Percentiles rank a stretch among this genome's conserved stretches.
phyloP scores from a whole-genome alignment of 306 rosid genomes.

The Prunus fruticosa region DNA sequence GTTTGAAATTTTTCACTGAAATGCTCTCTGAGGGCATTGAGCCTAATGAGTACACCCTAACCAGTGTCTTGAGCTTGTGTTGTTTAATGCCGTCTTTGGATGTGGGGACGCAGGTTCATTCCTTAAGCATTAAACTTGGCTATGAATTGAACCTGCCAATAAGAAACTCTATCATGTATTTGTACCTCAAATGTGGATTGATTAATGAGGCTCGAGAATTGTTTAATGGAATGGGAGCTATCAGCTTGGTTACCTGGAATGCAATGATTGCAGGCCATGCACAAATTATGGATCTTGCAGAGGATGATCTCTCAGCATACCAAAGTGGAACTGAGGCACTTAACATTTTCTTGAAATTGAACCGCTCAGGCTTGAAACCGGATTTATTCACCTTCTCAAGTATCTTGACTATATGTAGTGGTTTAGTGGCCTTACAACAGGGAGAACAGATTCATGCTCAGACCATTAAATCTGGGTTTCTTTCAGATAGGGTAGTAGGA shows the following conservation, averaged over 20 bases:
- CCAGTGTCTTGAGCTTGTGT: slow-evolving; percentile 69
- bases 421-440: slow-evolving; percentile 64
- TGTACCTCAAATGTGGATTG: slow-evolving; percentile 73
- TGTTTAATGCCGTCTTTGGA: slow-evolving; percentile 47
- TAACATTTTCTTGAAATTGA: slow-evolving; percentile 48
- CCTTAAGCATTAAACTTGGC: slow-evolving; percentile 58
- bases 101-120: slow-evolving; percentile 67
- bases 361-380: slow-evolving; percentile 59
- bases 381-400: slow-evolving; percentile 83
- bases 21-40: slow-evolving; percentile 55
- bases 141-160: slow-evolving; percentile 50
- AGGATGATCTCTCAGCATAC: slow-evolving; percentile 54
- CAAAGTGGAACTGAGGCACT: slow-evolving; percentile 70
- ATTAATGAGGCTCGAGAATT: slow-evolving; percentile 58
- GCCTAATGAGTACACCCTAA: slow-evolving; percentile 78
- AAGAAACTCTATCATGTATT: slow-evolving; percentile 60
- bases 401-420: slow-evolving; percentile 65
- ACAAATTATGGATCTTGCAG: slow-evolving; percentile 61
- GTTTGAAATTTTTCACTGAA: slow-evolving; percentile 51
- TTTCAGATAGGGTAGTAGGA: slow-evolving; percentile 68
- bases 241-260: slow-evolving; percentile 78
- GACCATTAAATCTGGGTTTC: slow-evolving; percentile 63
- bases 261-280: slow-evolving; percentile 83
- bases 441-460: slow-evolving; percentile 88
- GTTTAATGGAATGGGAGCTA: slow-evolving; percentile 49